Base-by-base conservation (phyloP, 768 basidiomycete genomes). In the Lactarius vividus region DNA sequence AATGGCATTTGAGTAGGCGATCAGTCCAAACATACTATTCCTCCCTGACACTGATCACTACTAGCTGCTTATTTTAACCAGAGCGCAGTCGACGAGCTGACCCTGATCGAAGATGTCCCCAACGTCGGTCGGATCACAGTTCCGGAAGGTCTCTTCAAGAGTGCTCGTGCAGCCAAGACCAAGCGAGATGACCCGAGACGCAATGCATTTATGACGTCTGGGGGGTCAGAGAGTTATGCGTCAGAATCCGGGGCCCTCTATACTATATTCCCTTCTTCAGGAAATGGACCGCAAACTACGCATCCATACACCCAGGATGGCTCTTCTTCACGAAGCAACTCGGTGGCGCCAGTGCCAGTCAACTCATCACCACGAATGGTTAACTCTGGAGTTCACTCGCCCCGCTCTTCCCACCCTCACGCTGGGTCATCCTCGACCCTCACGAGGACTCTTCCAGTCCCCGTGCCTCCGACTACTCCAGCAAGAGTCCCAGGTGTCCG, bases 41-140 rank as follows among this genome's bases (percentile, higher is more conserved):
- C 35, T 60, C 60, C 57, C 42, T 52, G 54, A 62, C 59, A 62
- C 70, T 71, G 59, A 66, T 63, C 69, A 29, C 57, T 29, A 63
- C 68, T 26, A 92, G 91, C 89, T 74, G 89, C 91, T 4, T 93
- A 93, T 75, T 93, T 91, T 73, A 90, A 91, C 33, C 89, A 91
- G 69, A 78, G 82, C 4, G 90, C 88, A 0, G 85, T 91, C 31
- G 88, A 91, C 73, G 79, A 85, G 52, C 80, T 93, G 42, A 81
- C 83, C 54, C 88, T 86, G 5, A 84, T 93, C 59, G 90, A 92
- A 68, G 85, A 89, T 67, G 79, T 89, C 71, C 80, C 80, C 15
- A 75, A 75, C 28, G 80, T 92, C 16, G 79, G 81, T 39, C 84
- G 85, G 62, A 78, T 91, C 57, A 74, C 77, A n/a, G 84, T 91